Evolutionary conservation across 305 asterid genomes (phyloP).

Genomic region (Fraxinus velutina): DNA sequence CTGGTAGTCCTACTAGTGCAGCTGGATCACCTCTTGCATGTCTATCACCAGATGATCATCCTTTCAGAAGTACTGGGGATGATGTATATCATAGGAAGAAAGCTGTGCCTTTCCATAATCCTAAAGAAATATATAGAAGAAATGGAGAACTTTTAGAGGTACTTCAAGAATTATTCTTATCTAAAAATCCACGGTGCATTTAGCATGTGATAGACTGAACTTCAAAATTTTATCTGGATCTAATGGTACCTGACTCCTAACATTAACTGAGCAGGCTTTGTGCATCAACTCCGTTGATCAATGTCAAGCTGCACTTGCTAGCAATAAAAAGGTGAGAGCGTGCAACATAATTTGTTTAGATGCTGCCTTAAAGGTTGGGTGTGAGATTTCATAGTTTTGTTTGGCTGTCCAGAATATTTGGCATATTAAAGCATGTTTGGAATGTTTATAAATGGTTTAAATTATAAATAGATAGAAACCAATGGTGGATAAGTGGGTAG

Average conservation of each 20-base stretch:
- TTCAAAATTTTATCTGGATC: constrained; percentile 4
- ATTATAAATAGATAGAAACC: not conserved
- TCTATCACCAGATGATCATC: constrained; percentile 78
- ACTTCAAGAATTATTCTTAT: constrained; percentile 24
- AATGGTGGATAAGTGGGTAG: not conserved
- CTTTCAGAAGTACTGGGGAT: constrained; percentile 61
- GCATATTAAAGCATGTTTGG: not conserved
- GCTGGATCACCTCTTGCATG: constrained; percentile 90
- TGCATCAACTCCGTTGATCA: constrained; percentile 81
- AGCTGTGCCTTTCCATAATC: constrained; percentile 63
- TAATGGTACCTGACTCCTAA: constrained; percentile 6
- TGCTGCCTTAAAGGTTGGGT: constrained; percentile 18
- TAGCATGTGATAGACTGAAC: not conserved
- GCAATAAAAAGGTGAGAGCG: constrained; percentile 78
- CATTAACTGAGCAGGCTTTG: constrained; percentile 62
- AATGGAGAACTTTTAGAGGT: constrained; percentile 97
- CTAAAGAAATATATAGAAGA: constrained; percentile 72
- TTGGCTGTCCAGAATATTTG: constrained; percentile 1
- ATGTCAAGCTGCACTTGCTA: constrained; percentile 83
- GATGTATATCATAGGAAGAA: constrained; percentile 39
- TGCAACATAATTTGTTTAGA: constrained; percentile 18
- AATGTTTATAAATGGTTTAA: not conserved
- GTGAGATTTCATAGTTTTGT: not conserved
- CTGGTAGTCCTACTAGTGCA: constrained; percentile 57
- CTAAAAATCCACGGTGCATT: constrained; percentile 15